Conservation (phyloP, 2,329 filamentous ascomycete genomes). For the Geoglossum cookeanum region DNA sequence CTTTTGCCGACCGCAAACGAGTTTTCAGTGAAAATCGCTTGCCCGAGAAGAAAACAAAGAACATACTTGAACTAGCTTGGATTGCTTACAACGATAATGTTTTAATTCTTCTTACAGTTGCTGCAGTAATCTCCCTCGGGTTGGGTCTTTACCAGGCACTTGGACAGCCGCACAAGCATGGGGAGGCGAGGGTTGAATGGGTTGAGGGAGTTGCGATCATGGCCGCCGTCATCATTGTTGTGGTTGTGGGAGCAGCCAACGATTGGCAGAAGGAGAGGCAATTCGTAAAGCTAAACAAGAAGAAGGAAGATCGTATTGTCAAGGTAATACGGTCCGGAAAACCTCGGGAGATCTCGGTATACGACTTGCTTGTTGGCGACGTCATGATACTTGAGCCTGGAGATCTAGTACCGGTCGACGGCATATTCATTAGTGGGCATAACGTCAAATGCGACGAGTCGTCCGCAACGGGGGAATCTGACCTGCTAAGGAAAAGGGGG, state of each 20-base stretch:
- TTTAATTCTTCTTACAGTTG: conserved; percentile 49
- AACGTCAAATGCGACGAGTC: conserved; percentile 57
- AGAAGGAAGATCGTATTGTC: conserved; percentile 57
- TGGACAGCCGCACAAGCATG: conserved; percentile 33
- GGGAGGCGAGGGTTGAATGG: conserved; percentile 49
- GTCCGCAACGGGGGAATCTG: conserved; percentile 57
- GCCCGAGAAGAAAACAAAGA: conserved; percentile 51
- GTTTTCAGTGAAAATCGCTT: conserved; percentile 52
- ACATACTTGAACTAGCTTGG: conserved; percentile 53
- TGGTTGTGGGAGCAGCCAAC: conserved; percentile 57
- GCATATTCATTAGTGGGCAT: conserved; percentile 48
- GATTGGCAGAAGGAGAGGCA: conserved; percentile 70
- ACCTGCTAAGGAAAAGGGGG: conserved; percentile 46
- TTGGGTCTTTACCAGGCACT: conserved; percentile 58
- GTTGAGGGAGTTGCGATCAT: conserved; percentile 68
- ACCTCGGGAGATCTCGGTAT: conserved; percentile 47
- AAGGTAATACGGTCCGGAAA: conserved; percentile 60
- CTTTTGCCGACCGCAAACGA: conserved; percentile 44
- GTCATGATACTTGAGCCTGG: conserved; percentile 55
- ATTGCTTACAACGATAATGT: conserved; percentile 72
- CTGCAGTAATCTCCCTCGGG: conserved; percentile 53
- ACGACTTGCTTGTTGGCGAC: conserved; percentile 56
- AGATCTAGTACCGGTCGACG: conserved; percentile 52
- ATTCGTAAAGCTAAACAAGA: conserved; percentile 62
- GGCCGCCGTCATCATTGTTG: conserved; percentile 55